phyloP scores from a whole-genome alignment of 345 rosid species.

The Gossypium raimondii region DNA sequence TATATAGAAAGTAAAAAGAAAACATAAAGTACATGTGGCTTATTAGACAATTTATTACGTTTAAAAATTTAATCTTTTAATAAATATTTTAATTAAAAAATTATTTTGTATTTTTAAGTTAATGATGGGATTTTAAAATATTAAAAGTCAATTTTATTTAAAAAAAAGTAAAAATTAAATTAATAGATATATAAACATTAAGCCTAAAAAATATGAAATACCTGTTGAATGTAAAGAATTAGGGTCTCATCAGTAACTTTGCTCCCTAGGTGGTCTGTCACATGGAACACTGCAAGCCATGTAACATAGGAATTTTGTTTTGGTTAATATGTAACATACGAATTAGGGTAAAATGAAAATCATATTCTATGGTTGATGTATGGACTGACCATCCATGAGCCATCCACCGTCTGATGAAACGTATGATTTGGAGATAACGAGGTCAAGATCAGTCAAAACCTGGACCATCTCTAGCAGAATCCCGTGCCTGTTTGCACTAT shows the following conservation, averaged over 20 bases:
- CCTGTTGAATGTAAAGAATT: conserved; percentile 65
- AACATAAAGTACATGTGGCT: too few relatives aligned
- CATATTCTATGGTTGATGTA: not conserved
- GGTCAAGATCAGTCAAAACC: conserved; percentile 90
- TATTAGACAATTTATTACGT: too few relatives aligned
- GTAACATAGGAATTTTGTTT: conserved; percentile 4
- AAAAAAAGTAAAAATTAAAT: too few relatives aligned
- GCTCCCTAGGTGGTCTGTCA: conserved; percentile 69
- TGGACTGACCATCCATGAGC: conserved; percentile 86
- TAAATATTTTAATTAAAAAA: too few relatives aligned
- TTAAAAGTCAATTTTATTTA: too few relatives aligned
- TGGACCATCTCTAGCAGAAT: conserved; percentile 92
- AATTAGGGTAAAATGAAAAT: not conserved
- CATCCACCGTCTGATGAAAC: conserved; percentile 94
- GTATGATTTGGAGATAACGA: conserved; percentile 87
- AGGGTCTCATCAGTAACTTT: conserved; percentile 63
- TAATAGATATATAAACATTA: too few relatives aligned
- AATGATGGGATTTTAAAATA: too few relatives aligned
- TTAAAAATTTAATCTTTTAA: too few relatives aligned
- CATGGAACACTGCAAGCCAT: conserved; percentile 60
- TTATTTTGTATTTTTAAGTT: too few relatives aligned
- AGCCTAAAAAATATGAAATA: not conserved
- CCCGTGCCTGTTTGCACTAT: conserved; percentile 88
- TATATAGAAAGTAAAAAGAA: not conserved
- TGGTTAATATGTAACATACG: conserved; percentile 5